Evolutionary conservation across 2,329 filamentous ascomycete genomes (phyloP).

Genomic region (Clarireedia homoeocarpa): DNA sequence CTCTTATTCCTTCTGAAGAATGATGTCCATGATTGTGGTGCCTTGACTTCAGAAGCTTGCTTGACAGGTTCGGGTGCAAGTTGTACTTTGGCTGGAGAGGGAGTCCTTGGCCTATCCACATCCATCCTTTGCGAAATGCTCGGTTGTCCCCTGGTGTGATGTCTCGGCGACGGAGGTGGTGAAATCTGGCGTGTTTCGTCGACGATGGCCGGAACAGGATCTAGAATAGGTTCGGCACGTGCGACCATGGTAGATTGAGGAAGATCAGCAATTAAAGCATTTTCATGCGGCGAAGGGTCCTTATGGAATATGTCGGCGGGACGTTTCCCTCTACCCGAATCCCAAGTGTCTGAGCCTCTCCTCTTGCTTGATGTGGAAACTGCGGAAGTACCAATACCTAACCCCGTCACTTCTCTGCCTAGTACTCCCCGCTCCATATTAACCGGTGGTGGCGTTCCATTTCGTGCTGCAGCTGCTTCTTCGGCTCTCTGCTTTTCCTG

Average conservation of each 20-base stretch:
- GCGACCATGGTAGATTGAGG: constrained; percentile 14
- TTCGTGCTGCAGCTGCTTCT: constrained; percentile 45
- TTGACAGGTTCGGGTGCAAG: constrained; percentile 25
- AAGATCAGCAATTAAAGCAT: neutral
- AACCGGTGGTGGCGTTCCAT: constrained; percentile 43
- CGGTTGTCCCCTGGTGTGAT: constrained; percentile 34
- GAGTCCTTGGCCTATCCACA: constrained; percentile 31
- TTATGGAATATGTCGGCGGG: constrained; percentile 19
- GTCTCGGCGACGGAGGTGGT: constrained; percentile 37
- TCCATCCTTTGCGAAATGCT: constrained; percentile 46
- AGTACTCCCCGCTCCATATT: constrained; percentile 55
- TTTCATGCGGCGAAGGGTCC: constrained; percentile 14
- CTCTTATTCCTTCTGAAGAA: constrained; percentile 56
- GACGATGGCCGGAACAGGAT: constrained; percentile 39
- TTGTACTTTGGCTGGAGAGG: constrained; percentile 34
- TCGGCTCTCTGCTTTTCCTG: constrained; percentile 59
- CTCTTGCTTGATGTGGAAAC: constrained; percentile 50
- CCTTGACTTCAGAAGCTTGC: constrained; percentile 45
- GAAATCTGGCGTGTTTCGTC: constrained; percentile 40
- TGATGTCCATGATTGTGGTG: constrained; percentile 53
- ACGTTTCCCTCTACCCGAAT: constrained; percentile 29
- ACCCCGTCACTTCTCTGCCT: constrained; percentile 47
- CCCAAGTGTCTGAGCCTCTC: constrained; percentile 35
- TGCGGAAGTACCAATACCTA: constrained; percentile 49
- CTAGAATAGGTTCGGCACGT: constrained; percentile 33